These are phyloP conservation scores for Agaricus sinodeliciosus DNA, from an alignment of 768 basidiomycete species.

Conservation along the genomic window DNA sequence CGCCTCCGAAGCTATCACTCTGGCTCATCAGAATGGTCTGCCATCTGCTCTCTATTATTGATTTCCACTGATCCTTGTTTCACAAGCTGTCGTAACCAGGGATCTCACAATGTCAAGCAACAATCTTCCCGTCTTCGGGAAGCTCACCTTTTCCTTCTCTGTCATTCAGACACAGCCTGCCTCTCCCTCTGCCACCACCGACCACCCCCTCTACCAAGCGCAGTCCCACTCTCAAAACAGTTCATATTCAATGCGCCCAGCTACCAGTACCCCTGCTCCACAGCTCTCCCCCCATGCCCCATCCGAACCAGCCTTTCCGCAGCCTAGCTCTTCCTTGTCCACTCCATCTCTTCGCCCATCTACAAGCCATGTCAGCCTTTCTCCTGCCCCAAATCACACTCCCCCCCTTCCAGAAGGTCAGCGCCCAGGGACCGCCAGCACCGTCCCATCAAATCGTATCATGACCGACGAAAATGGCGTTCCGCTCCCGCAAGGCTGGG, in stretches of 20 bases:
- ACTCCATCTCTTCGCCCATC: constrained; percentile 19
- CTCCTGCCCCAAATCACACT: constrained; percentile 12
- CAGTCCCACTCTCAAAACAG: constrained; percentile 9
- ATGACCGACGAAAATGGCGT: constrained; percentile 53
- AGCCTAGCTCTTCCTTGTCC: neutral
- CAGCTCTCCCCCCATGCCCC: neutral
- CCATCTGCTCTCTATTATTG: constrained; percentile 15
- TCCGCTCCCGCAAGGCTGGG: constrained; percentile 76
- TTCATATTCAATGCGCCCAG: constrained; percentile 5
- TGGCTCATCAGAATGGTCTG: constrained; percentile 44
- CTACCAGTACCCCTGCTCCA: neutral
- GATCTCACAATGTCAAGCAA: constrained; percentile 74
- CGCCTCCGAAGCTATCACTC: constrained; percentile 45
- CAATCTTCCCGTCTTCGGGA: constrained; percentile 76
- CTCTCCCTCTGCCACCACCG: constrained; percentile 1
- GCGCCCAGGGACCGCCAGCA: constrained; percentile 14
- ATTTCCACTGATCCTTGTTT: constrained; percentile 13
- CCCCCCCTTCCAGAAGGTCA: constrained; percentile 16
- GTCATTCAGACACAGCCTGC: constrained; percentile 24
- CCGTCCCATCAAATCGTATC: constrained; percentile 22
- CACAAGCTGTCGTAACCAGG: constrained; percentile 59
- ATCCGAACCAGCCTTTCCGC: constrained; percentile 1
- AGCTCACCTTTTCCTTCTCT: constrained; percentile 63
- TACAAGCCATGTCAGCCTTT: constrained; percentile 20
- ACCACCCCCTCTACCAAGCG: constrained; percentile 9